Conservation (phyloP, 345 rosid genomes). For the Kandelia obovata region DNA sequence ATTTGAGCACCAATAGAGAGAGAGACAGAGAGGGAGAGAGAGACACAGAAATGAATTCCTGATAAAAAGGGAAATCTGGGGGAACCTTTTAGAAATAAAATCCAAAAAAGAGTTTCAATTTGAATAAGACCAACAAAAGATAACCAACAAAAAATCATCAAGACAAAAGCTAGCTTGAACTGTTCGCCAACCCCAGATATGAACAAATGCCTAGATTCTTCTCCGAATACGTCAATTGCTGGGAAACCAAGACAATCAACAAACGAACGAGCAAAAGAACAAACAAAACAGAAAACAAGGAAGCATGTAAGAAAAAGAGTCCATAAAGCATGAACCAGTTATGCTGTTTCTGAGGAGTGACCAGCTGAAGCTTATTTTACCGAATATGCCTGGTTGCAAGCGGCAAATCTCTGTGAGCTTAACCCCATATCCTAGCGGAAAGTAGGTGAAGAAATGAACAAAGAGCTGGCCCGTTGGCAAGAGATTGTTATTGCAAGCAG, state of each 20-base stretch:
- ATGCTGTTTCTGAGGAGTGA: neutral
- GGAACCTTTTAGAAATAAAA: neutral
- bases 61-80: constrained; percentile 16
- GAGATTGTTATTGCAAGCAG: too few relatives aligned
- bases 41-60: constrained; percentile 11
- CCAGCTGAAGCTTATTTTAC: neutral
- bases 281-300: neutral
- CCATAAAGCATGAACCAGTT: neutral
- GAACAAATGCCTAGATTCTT: constrained; percentile 25
- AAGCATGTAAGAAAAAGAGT: neutral
- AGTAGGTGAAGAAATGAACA: neutral
- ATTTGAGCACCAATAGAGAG: constrained; percentile 4
- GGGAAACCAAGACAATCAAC: neutral
- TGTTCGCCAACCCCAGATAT: constrained; percentile 26
- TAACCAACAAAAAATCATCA: constrained; percentile 9
- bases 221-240: neutral
- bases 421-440: neutral
- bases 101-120: neutral
- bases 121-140: neutral
- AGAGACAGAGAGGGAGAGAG: neutral
- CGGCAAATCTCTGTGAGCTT: neutral
- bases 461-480: too few relatives aligned
- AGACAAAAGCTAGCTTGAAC: constrained; percentile 26
- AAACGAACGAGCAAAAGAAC: neutral
- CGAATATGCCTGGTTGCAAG: neutral